phyloP scores from a whole-genome alignment of 768 basidiomycete genomes.

The Leccinum uliginosum region DNA sequence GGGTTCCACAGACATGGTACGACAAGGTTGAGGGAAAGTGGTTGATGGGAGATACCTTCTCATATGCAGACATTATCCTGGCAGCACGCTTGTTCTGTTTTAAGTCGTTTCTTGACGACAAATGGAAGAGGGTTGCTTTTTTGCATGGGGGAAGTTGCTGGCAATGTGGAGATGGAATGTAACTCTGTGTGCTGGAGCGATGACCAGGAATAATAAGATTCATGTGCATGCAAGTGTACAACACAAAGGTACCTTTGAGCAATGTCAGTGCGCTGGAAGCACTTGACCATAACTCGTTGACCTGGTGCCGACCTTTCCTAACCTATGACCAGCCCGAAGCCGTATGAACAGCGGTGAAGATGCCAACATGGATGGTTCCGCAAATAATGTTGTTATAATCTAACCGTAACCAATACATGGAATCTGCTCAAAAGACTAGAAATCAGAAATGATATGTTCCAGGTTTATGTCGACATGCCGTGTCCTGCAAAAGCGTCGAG shows the following conservation, averaged over 20 bases:
- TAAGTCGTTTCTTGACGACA: slow-evolving; percentile 18
- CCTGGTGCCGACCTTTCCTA: too few relatives aligned
- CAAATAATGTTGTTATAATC: background rate
- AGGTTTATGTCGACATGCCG: slow-evolving; percentile 61
- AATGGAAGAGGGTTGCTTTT: slow-evolving; percentile 24
- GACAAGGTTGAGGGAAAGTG: slow-evolving; percentile 24
- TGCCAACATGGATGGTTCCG: background rate
- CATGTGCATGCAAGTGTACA: slow-evolving; percentile 11
- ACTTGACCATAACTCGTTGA: background rate
- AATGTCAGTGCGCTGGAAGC: background rate
- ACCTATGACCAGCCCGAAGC: too few relatives aligned
- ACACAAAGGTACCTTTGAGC: background rate
- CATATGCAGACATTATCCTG: slow-evolving; percentile 29
- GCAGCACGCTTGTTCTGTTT: slow-evolving; percentile 10
- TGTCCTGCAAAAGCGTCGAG: slow-evolving; percentile 45
- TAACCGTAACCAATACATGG: background rate
- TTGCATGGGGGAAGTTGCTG: slow-evolving; percentile 27
- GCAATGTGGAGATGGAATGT: slow-evolving; percentile 24
- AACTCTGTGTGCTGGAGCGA: background rate
- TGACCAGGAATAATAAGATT: too few relatives aligned
- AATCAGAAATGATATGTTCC: slow-evolving; percentile 37
- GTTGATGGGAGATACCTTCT: slow-evolving; percentile 28
- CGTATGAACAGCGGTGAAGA: background rate
- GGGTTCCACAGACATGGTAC: slow-evolving; percentile 14
- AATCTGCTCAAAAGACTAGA: background rate